Evolutionary conservation across 2,329 filamentous ascomycete species (phyloP), one percentile per base, ranked within the genome.

Genomic region (Verticillium longisporum): DNA sequence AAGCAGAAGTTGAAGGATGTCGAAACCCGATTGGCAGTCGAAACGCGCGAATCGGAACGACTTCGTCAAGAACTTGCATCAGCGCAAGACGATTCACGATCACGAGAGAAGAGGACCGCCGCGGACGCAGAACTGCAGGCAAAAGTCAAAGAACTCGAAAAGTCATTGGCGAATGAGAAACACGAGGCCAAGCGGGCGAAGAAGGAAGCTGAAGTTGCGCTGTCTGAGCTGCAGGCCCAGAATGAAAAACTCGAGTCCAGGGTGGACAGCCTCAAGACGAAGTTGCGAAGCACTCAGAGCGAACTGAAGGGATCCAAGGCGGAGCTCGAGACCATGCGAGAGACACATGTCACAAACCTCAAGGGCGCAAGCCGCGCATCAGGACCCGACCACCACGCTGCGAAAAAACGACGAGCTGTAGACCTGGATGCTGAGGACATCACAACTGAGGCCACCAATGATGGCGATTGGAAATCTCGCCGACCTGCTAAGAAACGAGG

Each of bases 181-280:
- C 76, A 75, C 56, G 78, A 82, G 57, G 76, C 74, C 45, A 74
- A 83, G 61, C 83, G 75, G 66, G 65, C 73, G 36, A 75, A 73
- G 32, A 78, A 76, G 64, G 75, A 78, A 54, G 71, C 74, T 56
- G 81, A 85, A 60, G 83, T 84, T 63, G 82, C 83, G 14, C 72
- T 85, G 7, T 77, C 80, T 3, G 86, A 89, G 64, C 83, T 83
- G 56, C 84, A 89, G 55, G 80, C 80, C 6, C 82, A 87, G 64
- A 86, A 83, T 59, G 81, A 87, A 4, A 79, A 85, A 13, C 79
- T 92, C 1, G 88, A 93, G 65, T 86, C 87, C 64, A 90, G 89
- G 65, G 75, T 95, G 15, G 86, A 86, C 59, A 84, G 85, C 21
- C 82, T 91, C 69, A 86, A 87, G 68, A 81, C 82, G 60, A 93